phyloP scores from a whole-genome alignment of 2,329 filamentous ascomycete genomes.

The Talaromyces sp. region DNA sequence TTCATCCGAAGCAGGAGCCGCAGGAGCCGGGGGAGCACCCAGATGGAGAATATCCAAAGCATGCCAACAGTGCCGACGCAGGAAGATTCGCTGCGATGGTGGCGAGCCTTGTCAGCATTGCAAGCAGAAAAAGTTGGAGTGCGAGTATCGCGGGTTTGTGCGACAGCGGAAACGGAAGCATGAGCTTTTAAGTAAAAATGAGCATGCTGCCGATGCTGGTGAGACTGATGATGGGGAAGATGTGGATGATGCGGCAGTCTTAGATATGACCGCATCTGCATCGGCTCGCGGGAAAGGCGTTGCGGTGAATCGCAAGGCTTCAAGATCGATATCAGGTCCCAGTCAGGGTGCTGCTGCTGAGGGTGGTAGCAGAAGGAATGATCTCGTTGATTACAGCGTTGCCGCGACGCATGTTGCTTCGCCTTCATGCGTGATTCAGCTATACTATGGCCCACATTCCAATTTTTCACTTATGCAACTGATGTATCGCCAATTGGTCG shows the following conservation, averaged over 20 bases:
- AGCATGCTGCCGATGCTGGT: slow-evolving; percentile 22
- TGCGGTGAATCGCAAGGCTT: background rate
- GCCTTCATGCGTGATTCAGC: slow-evolving; percentile 44
- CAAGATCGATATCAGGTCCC: background rate
- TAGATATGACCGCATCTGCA: background rate
- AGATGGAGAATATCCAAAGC: slow-evolving; percentile 40
- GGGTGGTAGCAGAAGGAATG: slow-evolving; percentile 15
- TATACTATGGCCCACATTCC: slow-evolving; percentile 49
- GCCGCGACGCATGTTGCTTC: slow-evolving; percentile 47
- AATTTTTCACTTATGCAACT: slow-evolving; percentile 46
- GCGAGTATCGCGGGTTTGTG: slow-evolving; percentile 38
- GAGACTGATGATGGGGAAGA: slow-evolving; percentile 2
- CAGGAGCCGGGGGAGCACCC: slow-evolving; percentile 12
- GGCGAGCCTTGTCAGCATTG: slow-evolving; percentile 42
- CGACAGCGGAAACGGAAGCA: slow-evolving; percentile 36
- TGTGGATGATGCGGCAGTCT: background rate
- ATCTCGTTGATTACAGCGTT: slow-evolving; percentile 42
- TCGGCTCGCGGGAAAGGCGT: background rate
- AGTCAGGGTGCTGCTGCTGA: background rate
- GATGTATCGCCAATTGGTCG: slow-evolving; percentile 34
- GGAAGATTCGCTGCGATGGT: slow-evolving; percentile 43
- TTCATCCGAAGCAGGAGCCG: slow-evolving; percentile 19
- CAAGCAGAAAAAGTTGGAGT: slow-evolving; percentile 30
- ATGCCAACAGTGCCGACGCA: slow-evolving; percentile 41
- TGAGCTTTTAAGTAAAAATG: slow-evolving; percentile 19